phyloP scores from a whole-genome alignment of 1,284 basidiomycete species.

The Apiotrichum laibachii region DNA sequence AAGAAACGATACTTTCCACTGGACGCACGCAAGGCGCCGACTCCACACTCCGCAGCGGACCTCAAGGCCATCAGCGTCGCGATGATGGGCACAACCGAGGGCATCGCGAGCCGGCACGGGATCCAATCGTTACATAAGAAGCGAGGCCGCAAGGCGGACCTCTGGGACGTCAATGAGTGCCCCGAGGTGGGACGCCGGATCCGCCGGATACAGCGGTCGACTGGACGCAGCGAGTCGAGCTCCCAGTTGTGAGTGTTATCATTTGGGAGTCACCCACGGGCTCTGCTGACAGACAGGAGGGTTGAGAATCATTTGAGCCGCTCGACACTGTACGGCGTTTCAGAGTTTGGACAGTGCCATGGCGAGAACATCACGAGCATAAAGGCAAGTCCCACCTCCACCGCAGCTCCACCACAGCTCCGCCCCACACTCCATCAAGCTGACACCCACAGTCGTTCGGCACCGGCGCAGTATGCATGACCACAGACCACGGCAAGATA shows the following conservation, averaged over 20 bases:
- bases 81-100: background rate
- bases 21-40: background rate
- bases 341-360: slow-evolving; percentile 25
- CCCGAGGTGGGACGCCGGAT: background rate
- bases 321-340: slow-evolving; percentile 2
- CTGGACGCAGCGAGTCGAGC: background rate
- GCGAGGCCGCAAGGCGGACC: background rate
- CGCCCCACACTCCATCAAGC: too few species aligned
- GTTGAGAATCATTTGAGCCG: background rate
- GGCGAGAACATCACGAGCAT: slow-evolving; percentile 34
- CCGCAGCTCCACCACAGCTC: too few species aligned
- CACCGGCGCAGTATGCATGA: slow-evolving; percentile 15
- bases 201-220: background rate
- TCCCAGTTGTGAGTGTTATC: background rate
- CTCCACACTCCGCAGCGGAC: background rate
- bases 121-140: background rate
- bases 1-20: slow-evolving; percentile 42
- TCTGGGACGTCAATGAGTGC: slow-evolving; percentile 3
- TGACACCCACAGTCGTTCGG: slow-evolving; percentile 2
- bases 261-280: background rate
- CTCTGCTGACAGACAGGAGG: background rate
- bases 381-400: slow-evolving; percentile 21
- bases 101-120: background rate
- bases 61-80: background rate
- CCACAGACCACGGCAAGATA: slow-evolving; percentile 43